phyloP scores from a whole-genome alignment of 768 basidiomycete genomes.

The Psilocybe cubensis region DNA sequence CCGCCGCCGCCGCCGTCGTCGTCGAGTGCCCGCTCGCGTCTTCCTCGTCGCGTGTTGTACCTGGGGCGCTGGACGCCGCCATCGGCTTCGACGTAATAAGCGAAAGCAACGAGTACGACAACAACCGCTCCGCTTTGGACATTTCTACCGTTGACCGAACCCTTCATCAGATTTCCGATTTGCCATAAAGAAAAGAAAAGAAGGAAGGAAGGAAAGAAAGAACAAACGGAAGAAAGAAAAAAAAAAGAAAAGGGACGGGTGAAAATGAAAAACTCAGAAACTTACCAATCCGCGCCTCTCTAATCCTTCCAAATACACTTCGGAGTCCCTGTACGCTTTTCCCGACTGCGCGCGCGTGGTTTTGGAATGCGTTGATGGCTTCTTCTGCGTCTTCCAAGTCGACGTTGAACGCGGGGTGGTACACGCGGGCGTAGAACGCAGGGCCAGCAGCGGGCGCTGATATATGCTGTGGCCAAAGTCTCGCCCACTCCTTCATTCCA shows the following conservation, averaged over 20 bases:
- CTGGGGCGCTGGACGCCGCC: slow-evolving; percentile 49
- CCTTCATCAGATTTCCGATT: no score
- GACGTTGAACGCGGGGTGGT: slow-evolving; percentile 85
- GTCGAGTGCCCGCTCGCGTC: slow-evolving; percentile 20
- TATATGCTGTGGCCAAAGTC: slow-evolving; percentile 61
- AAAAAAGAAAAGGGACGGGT: no score
- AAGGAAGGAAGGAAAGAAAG: no score
- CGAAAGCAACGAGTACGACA: slow-evolving; percentile 75
- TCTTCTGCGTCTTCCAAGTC: slow-evolving; percentile 73
- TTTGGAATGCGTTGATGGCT: slow-evolving; percentile 61
- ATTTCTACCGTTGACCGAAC: slow-evolving; percentile 71
- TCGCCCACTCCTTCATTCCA: slow-evolving; percentile 67
- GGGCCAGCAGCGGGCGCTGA: slow-evolving; percentile 70
- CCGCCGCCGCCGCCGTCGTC: slow-evolving; percentile 37
- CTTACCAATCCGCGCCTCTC: slow-evolving; percentile 71
- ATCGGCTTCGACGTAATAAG: slow-evolving; percentile 73
- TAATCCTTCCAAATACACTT: slow-evolving; percentile 58
- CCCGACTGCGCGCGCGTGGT: slow-evolving; percentile 66
- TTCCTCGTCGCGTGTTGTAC: slow-evolving; percentile 54
- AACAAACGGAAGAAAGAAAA: no score
- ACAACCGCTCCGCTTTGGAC: slow-evolving; percentile 73
- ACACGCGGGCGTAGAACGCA: slow-evolving; percentile 77
- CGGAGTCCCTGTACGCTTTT: slow-evolving; percentile 72
- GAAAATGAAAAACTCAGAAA: no score
- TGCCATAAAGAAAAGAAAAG: no score